Base-by-base conservation (phyloP, 345 rosid genomes). In the Salix udensis region DNA sequence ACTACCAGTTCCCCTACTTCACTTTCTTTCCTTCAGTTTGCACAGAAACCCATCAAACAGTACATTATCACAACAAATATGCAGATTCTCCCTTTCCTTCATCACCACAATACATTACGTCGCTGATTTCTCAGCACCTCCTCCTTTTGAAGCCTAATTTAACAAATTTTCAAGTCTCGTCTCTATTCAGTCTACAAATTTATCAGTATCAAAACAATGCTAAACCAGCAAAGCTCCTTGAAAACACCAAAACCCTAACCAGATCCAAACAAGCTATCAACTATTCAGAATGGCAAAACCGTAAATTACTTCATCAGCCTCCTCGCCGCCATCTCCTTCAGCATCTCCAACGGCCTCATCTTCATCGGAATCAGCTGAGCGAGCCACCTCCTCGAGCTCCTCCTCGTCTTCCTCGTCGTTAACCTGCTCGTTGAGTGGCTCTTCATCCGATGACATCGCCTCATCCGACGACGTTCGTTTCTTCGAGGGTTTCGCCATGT, bases 301-400 rank as follows among this genome's bases (percentile, higher is more conserved):
- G 10, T 23, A 65, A 67, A 18, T 23, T 28, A 90, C 97, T 87
- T 87, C 95, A 0, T 92, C 95, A 50, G 16, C 87, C 9, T 78
- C 84, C 14, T 82, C 79, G 23, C 6, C 36, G 1, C 67, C 78
- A 1, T 26, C 80, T 10, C 68, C 81, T 0, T 40, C 88, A 6
- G 72, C 78, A 0, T 69, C 75, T 16, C 76, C 85, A 10, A 76
- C 66, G 28, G 74, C 82, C 39, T 84, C 86, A n/a, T 92, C 92
- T 1, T 87, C 93, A 55, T 89, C 96, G 66, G 97, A 91, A 52
- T 78, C 92, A 7, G 88, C 97, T 28, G 96, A 80, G 76, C 98
- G 97, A 82, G 91, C 97, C 30, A 95, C 98, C 71, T 97, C 98
- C 80, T 95, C 93, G n/a, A 95, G 88, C 89, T 95, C 98, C 79